Evolutionary conservation across 2,329 filamentous ascomycete genomes (phyloP), one percentile per base, ranked within the genome.

Genomic region (Tothia fuscella): DNA sequence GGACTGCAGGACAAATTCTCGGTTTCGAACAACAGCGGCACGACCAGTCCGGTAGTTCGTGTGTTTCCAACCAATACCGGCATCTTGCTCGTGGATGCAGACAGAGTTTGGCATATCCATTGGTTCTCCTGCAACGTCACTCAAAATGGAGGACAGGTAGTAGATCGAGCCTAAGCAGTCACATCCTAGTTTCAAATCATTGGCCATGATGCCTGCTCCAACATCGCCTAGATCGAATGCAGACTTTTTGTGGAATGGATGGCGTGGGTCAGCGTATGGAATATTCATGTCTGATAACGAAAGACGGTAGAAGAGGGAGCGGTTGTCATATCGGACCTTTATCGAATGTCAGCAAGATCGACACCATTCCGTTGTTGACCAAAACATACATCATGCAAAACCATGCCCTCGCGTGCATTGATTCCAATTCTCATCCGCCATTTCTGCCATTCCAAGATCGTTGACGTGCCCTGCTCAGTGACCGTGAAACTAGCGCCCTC

Each of bases 151-250:
- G 41, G 69, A 70, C 29, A 82, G 67, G 50, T 83, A 82, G 52
- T 81, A 73, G 52, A 83, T 82, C 14, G 76, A 74, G 3, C 79
- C 79, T 1, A 82, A 64, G 51, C 79, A 83, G 54, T 83, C 79
- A 50, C 79, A 83, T 21, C 79, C 79, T 2, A 83, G 65, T 50
- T 79, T 72, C 2, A 83, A 64, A 53, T 82, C 76, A 54, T 83
- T 82, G 44, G 78, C 76, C 65, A 77, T 80, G 45, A 76, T 66
- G 33, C 79, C 78, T 10, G 76, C 76, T 24, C 77, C 66, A 25
- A 68, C 76, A 54, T 83, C 78, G 24, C 79, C 79, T 19, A 82
- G 66, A 56, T 83, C 79, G 49, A 82, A 82, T 0, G 79, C 79
- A 5, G 76, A 70, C 57, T 82, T 82, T 56, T 77, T 77, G 59